Base-by-base conservation (phyloP, 805 yeast species). In the Pichia cabralensis region DNA sequence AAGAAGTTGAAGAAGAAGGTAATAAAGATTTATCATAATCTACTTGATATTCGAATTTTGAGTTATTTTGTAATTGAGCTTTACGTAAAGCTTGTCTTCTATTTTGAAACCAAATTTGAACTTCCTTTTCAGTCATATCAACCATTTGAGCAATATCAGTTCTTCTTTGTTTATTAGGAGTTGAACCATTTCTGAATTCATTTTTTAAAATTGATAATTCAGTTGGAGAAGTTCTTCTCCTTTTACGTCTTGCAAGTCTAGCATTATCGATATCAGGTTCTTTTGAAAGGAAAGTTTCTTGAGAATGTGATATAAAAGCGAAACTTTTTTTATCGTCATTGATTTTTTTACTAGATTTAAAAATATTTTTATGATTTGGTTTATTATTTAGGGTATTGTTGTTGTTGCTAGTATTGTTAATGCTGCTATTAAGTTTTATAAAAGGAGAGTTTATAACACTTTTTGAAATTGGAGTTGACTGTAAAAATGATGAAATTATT, bases 91-190 rank as follows among this genome's bases (percentile, higher is more conserved):
- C 70, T 59, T 89, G 96, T 57, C 98, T 74, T 57, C 77, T 82
- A 60, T 92, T 92, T 61, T 92, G 98, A 62, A 92, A 92, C 98
- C 98, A 92, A 43, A 89, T 85, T 62, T 92, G 98, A 23, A 92
- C 95, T 2, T 96, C 95, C 56, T 88, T 85, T 57, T 88, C 96
- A n/a, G 89, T 75, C 97, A 92, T 92, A 46, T 76, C 77, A 26
- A 92, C 94, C 44, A 66, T 72, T 21, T 62, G 57, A 5, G 97
- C 95, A 44, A 92, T 82, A 44, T 78, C 81, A 28, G 73, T 65
- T 46, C 97, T 74, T 51, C 80, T 69, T 29, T 68, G 60, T 54
- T 78, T 80, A 52, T 80, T 79, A 30, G 98, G 98, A 32, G 94
- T 84, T 28, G 76, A 65, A 40, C 94, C 86, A 31, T 62, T 52